phyloP scores from a whole-genome alignment of 2,329 filamentous ascomycete species.

The Fusarium cicatricum region DNA sequence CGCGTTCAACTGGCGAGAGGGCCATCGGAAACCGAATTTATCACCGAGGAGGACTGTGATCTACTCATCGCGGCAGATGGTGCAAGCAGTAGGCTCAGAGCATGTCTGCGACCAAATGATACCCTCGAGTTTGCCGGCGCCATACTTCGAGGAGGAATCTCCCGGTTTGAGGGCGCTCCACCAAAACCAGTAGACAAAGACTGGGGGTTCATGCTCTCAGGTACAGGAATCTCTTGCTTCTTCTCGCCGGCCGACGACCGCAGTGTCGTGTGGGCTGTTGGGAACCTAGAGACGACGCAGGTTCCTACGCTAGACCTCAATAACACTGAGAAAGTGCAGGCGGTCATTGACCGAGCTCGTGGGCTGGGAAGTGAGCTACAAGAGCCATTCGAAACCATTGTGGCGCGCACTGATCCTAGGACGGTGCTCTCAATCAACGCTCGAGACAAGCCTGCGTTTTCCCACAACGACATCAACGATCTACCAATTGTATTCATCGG shows the following conservation, averaged over 20 bases:
- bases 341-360: slow-evolving; percentile 44
- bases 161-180: slow-evolving; percentile 46
- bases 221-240: slow-evolving; percentile 53
- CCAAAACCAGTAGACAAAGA: slow-evolving; percentile 47
- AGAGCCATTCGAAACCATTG: slow-evolving; percentile 51
- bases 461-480: slow-evolving; percentile 42
- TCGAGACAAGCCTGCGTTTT: slow-evolving; percentile 55
- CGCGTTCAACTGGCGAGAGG: slow-evolving; percentile 30
- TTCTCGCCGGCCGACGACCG: slow-evolving; percentile 53
- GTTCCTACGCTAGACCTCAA: slow-evolving; percentile 18
- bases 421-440: slow-evolving; percentile 52
- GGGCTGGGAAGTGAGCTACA: slow-evolving; percentile 47
- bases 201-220: slow-evolving; percentile 53
- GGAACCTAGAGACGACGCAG: slow-evolving; percentile 42
- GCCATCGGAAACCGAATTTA: background rate
- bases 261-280: slow-evolving; percentile 54
- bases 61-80: slow-evolving; percentile 57
- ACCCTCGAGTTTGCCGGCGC: slow-evolving; percentile 51
- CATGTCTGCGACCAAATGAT: slow-evolving; percentile 50
- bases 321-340: slow-evolving; percentile 34
- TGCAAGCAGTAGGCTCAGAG: slow-evolving; percentile 52
- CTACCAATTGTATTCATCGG: slow-evolving; percentile 55
- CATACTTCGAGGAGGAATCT: slow-evolving; percentile 49
- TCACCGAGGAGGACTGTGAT: slow-evolving; percentile 46
- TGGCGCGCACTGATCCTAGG: slow-evolving; percentile 50